A percentile compares a stretch with the other conserved stretches of the same genome.
Conservation (phyloP, 208 protist genomes). For the Trypanosomatidae sp. region DNA sequence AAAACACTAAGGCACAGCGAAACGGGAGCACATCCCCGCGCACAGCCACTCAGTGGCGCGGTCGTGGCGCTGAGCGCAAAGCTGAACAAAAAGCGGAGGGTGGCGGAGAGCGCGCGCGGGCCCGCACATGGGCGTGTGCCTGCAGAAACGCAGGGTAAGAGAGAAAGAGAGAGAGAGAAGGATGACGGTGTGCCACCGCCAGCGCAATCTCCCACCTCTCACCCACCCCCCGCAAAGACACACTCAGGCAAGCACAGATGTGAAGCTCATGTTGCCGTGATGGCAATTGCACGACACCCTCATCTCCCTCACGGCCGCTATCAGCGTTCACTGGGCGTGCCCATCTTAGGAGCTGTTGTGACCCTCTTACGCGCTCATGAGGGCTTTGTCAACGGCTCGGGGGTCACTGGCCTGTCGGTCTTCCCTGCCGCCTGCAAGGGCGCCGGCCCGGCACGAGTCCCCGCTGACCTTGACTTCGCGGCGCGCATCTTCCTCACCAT, state of each 20-base stretch:
- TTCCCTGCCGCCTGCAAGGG: neutral
- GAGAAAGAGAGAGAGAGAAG: neutral
- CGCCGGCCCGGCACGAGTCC: neutral
- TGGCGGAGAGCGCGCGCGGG: neutral
- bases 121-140: neutral
- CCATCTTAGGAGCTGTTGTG: neutral
- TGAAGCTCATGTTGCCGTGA: neutral
- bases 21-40: too few species aligned
- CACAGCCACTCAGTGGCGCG: neutral
- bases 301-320: neutral
- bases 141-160: too few species aligned
- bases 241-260: neutral
- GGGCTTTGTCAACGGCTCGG: neutral
- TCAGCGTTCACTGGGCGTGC: neutral
- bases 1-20: too few species aligned
- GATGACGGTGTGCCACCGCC: neutral
- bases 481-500: conserved; percentile 20
- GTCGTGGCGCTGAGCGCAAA: neutral
- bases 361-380: neutral
- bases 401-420: neutral
- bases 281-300: neutral
- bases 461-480: neutral
- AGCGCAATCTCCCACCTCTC: neutral
- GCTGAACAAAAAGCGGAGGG: neutral
- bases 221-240: neutral